Base-by-base conservation (phyloP, 1,139 yeast species). In the Yamadazyma pseudoaaseri region DNA sequence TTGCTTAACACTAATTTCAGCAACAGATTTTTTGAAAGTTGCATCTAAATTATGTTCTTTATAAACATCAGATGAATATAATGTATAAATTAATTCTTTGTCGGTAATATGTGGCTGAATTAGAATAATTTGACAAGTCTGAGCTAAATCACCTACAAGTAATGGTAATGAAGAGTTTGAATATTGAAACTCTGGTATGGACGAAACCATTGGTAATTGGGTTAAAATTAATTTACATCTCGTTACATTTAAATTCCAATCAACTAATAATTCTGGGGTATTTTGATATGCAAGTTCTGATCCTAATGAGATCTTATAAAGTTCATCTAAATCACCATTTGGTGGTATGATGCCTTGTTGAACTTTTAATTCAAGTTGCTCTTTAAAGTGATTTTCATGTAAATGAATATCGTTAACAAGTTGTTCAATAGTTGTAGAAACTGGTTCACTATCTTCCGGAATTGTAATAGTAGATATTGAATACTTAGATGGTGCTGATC, bases 1-100 rank as follows among this genome's bases (percentile, higher is more conserved):
- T 47, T 72, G 77, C 39, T 71, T 63, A 22, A 74, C 76, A 13
- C 76, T 69, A 12, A 73, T 63, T 37, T 70, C 73, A 4, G 79
- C 79, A 33, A 73, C 78, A n/a, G 70, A 60, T 41, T 56, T 62
- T 47, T 69, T 70, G 52, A 73, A 74, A 24, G 52, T 52, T 6
- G 47, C 34, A 41, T 73, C 79, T 29, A 74, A 55, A 31, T 66
- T 58, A 47, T 73, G 79, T 46, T 74, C 80, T 34, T 56, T 60
- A 51, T 72, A 74, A 18, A 74, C 43, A 36, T 70, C 65, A 3
- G 73, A 65, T 16, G 70, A 52, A 31, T 59, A 57, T 17, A 74
- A 57, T 8, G 67, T 58, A 36, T 67, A 60, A 12, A 69, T 63
- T 36, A 73, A 58, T 45, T 67, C 69, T 45, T 61, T 66, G 45